Evolutionary conservation across 169 alveolate species (phyloP).

Genomic region (Plasmodium coatneyi): DNA sequence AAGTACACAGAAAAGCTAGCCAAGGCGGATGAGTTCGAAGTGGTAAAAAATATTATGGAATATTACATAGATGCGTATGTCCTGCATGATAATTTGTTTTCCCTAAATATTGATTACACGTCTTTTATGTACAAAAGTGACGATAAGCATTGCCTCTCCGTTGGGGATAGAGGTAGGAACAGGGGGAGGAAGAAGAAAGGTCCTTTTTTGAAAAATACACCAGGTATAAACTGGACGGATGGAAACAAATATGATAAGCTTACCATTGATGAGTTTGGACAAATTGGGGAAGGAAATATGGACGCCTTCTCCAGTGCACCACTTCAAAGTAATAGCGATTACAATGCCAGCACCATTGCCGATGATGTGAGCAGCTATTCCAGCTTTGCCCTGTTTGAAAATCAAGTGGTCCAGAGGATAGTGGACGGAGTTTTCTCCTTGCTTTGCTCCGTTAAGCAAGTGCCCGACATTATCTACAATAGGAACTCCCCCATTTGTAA

Average conservation of each 20-base stretch:
- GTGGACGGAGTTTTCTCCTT: conserved; percentile 54
- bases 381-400: conserved; percentile 4
- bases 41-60: conserved; percentile 92
- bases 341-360: background rate
- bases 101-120: conserved; percentile 88
- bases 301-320: background rate
- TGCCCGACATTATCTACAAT: conserved; percentile 55
- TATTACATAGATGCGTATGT: conserved; percentile 91
- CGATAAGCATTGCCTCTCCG: conserved; percentile 41
- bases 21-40: conserved; percentile 91
- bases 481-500: conserved; percentile 48
- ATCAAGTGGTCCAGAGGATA: conserved; percentile 17
- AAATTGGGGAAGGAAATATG: background rate
- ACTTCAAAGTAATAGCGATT: background rate
- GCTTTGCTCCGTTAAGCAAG: conserved; percentile 26
- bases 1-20: conserved; percentile 92
- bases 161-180: conserved; percentile 3
- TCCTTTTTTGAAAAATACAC: background rate
- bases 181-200: conserved; percentile 70
- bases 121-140: conserved; percentile 84
- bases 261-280: conserved; percentile 23
- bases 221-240: background rate
- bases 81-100: conserved; percentile 88
- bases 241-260: conserved; percentile 4
- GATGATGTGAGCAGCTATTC: background rate